These are phyloP conservation scores for Stephania cephalantha DNA, from an alignment of 164 flowering plant genomes.

Conservation along the genomic window DNA sequence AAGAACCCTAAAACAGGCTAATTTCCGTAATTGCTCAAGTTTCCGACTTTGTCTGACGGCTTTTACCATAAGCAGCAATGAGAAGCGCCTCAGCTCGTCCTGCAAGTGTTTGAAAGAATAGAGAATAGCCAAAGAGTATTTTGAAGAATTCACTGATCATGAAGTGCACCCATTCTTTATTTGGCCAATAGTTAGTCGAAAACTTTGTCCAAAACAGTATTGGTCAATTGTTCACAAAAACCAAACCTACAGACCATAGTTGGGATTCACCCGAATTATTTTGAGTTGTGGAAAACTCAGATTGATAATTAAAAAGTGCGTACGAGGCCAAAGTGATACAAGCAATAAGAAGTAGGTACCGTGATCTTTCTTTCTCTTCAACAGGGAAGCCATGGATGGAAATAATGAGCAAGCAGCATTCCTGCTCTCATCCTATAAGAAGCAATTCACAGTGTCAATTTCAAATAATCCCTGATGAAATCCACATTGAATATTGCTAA, in stretches of 20 bases:
- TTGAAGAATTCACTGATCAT: not conserved
- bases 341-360: conserved; percentile 31
- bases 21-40: not conserved
- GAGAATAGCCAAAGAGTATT: not conserved
- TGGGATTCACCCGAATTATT: not conserved
- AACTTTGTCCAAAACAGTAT: not conserved
- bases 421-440: conserved; percentile 73
- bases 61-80: conserved; percentile 88
- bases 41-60: conserved; percentile 30
- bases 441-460: not conserved
- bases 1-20: not conserved
- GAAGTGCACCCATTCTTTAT: not conserved
- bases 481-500: not conserved
- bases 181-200: not conserved
- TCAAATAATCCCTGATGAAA: not conserved
- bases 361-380: conserved; percentile 86
- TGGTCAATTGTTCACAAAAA: not conserved
- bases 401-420: conserved; percentile 63
- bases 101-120: conserved; percentile 23
- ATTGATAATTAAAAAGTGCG: no score
- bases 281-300: not conserved
- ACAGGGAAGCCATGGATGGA: conserved; percentile 51
- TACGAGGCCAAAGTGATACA: not conserved
- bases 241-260: not conserved
- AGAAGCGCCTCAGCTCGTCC: conserved; percentile 95